Conservation (phyloP, 768 basidiomycete species). For the Sistotremastrum suecicum region DNA sequence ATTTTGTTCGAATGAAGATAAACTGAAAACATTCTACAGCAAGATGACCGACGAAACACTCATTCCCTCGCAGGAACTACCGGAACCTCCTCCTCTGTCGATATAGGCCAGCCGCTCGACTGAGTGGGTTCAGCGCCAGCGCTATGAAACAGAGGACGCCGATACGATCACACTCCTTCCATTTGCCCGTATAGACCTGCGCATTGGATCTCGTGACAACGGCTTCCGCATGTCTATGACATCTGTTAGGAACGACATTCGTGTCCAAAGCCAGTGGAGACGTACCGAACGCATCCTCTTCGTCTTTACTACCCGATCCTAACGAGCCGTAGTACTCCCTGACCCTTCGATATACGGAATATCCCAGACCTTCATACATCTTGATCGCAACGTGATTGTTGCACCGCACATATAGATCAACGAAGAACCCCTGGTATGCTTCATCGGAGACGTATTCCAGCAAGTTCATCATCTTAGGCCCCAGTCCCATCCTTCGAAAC, state of each 20-base stretch:
- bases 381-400: constrained; percentile 71
- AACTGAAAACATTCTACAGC: constrained; percentile 56
- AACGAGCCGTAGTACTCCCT: constrained; percentile 77
- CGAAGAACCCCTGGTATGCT: constrained; percentile 74
- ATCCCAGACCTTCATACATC: constrained; percentile 89
- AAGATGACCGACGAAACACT: constrained; percentile 42
- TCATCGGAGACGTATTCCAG: constrained; percentile 80
- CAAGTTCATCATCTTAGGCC: constrained; percentile 70
- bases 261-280: constrained; percentile 8
- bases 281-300: constrained; percentile 87
- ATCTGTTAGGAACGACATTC: background rate
- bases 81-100: constrained; percentile 42
- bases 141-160: background rate
- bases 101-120: constrained; percentile 15
- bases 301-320: constrained; percentile 68
- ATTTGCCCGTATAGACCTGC: constrained; percentile 55
- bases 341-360: constrained; percentile 84
- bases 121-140: too few species aligned
- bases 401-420: constrained; percentile 92
- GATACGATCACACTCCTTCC: constrained; percentile 58
- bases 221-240: constrained; percentile 30
- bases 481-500: constrained; percentile 79
- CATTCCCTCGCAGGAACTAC: constrained; percentile 22
- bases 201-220: constrained; percentile 33
- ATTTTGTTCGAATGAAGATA: constrained; percentile 48